A percentile compares a stretch with the other conserved stretches of the same genome.
phyloP scores from a whole-genome alignment of 2,329 filamentous ascomycete species.

The Tolypocladium guangdongense region DNA sequence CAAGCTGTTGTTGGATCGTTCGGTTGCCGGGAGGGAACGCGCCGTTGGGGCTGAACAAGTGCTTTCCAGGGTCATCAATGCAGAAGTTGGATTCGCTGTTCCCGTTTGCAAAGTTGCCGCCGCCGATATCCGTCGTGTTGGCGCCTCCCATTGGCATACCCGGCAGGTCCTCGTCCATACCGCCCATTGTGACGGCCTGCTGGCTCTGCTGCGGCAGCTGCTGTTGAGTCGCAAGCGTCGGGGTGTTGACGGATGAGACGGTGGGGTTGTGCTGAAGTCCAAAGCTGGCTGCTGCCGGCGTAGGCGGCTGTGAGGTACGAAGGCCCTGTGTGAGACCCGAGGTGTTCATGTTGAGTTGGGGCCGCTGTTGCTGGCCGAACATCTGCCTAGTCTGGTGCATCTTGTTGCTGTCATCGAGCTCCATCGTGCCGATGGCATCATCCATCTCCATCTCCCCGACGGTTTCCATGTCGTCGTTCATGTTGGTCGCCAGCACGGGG shows the following conservation, averaged over 20 bases:
- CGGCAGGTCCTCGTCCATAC: conserved; percentile 65
- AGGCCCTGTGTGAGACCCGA: conserved; percentile 68
- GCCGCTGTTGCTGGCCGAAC: conserved; percentile 52
- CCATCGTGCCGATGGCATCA: conserved; percentile 59
- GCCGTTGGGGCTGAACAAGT: conserved; percentile 77
- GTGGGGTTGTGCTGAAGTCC: conserved; percentile 87
- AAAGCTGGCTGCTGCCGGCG: conserved; percentile 67
- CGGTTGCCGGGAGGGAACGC: conserved; percentile 54
- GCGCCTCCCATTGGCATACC: conserved; percentile 52
- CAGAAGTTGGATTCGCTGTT: conserved; percentile 38
- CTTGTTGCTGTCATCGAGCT: conserved; percentile 50
- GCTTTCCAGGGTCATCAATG: conserved; percentile 92
- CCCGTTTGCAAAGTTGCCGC: conserved; percentile 39
- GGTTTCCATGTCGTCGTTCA: conserved; percentile 62
- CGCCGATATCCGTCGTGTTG: conserved; percentile 38
- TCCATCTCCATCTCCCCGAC: conserved; percentile 97
- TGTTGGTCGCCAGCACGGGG: conserved; percentile 27
- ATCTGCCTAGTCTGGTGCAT: conserved; percentile 61
- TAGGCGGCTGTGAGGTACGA: conserved; percentile 75
- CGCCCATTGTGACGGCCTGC: conserved; percentile 42
- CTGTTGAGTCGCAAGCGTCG: conserved; percentile 73
- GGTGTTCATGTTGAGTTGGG: conserved; percentile 72
- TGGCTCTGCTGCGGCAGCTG: conserved; percentile 51
- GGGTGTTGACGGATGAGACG: conserved; percentile 93
- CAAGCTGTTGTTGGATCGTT: conserved; percentile 55